Percentiles rank a stretch among this genome's conserved stretches.
phyloP scores from a whole-genome alignment of 257 asterid genomes.

The Cinchona pubescens region DNA sequence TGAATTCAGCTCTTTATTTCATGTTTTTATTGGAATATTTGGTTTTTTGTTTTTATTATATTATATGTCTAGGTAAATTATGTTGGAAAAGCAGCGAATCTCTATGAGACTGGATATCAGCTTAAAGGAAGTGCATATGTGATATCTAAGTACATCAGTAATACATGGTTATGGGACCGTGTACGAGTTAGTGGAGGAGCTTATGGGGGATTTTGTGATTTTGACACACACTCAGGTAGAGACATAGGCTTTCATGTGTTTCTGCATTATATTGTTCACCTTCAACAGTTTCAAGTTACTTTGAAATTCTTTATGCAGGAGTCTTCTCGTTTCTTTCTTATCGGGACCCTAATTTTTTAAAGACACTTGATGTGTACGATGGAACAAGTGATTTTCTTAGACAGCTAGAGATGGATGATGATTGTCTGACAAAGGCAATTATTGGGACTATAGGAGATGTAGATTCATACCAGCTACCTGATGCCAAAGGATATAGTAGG shows the following conservation, averaged over 20 bases:
- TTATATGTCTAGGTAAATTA: conserved; percentile 70
- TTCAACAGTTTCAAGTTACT: too few relatives aligned
- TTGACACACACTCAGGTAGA: conserved; percentile 90
- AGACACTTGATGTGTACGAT: conserved; percentile 87
- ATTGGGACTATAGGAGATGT: conserved; percentile 98
- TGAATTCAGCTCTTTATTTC: neutral
- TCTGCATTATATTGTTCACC: conserved; percentile 6
- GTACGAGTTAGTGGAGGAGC: conserved; percentile 99
- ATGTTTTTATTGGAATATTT: conserved; percentile 10
- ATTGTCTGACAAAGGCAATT: conserved; percentile 91
- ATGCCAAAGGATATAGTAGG: conserved; percentile 98
- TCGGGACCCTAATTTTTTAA: conserved; percentile 94
- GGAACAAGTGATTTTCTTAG: conserved; percentile 79
- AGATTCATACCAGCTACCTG: conserved; percentile 93
- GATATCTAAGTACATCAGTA: conserved; percentile 73
- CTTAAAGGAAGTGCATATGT: conserved; percentile 94
- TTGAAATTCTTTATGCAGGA: conserved; percentile 49
- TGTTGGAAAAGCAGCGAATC: conserved; percentile 97
- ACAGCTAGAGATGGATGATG: conserved; percentile 84
- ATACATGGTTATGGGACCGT: conserved; percentile 98
- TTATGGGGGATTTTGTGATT: conserved; percentile 97
- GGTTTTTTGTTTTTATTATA: conserved; percentile 16
- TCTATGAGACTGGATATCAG: conserved; percentile 82
- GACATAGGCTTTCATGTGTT: conserved; percentile 11
- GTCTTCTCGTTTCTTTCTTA: conserved; percentile 89